A percentile compares a stretch with the other conserved stretches of the same genome.
Evolutionary conservation across 352 stramenopile species (phyloP).

Genomic region (Phytophthora crassamura): DNA sequence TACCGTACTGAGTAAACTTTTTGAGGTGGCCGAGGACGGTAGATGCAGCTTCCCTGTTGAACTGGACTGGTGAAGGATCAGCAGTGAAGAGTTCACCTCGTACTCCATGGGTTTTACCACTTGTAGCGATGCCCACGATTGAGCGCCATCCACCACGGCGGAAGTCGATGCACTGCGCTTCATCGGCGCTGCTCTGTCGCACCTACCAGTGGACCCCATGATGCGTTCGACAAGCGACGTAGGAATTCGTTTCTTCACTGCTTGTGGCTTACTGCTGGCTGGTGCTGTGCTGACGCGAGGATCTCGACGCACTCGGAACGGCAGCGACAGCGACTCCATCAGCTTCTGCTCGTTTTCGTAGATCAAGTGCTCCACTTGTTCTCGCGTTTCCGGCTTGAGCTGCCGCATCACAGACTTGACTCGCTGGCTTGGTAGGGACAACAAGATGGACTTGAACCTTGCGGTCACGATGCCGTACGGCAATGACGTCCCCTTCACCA

Average conservation of each 20-base stretch:
- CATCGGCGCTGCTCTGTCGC: conserved; percentile 19
- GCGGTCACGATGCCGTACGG: conserved; percentile 48
- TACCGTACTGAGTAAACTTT: conserved; percentile 28
- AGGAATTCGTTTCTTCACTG: conserved; percentile 24
- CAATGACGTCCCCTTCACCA: conserved; percentile 39
- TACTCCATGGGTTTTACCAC: conserved; percentile 57
- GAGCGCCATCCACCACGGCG: conserved; percentile 24
- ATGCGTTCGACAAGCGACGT: conserved; percentile 21
- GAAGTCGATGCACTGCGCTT: conserved; percentile 35
- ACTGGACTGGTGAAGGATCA: conserved; percentile 58
- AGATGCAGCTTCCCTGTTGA: conserved; percentile 37
- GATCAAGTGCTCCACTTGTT: conserved; percentile 42
- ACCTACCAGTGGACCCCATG: conserved; percentile 25
- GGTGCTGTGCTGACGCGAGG: conserved; percentile 24
- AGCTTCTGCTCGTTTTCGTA: conserved; percentile 48
- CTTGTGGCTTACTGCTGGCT: conserved; percentile 9
- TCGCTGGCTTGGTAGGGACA: conserved; percentile 57
- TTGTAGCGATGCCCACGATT: conserved; percentile 62
- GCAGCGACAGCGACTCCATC: conserved; percentile 33
- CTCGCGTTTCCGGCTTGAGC: conserved; percentile 36
- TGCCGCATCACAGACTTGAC: conserved; percentile 61
- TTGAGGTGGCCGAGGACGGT: conserved; percentile 26
- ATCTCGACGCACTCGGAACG: conserved; percentile 31
- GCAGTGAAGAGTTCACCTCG: conserved; percentile 64
- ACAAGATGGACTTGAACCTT: conserved; percentile 65